Evolutionary conservation across 768 basidiomycete species (phyloP).

Genomic region (Kwoniella newhampshirensis): DNA sequence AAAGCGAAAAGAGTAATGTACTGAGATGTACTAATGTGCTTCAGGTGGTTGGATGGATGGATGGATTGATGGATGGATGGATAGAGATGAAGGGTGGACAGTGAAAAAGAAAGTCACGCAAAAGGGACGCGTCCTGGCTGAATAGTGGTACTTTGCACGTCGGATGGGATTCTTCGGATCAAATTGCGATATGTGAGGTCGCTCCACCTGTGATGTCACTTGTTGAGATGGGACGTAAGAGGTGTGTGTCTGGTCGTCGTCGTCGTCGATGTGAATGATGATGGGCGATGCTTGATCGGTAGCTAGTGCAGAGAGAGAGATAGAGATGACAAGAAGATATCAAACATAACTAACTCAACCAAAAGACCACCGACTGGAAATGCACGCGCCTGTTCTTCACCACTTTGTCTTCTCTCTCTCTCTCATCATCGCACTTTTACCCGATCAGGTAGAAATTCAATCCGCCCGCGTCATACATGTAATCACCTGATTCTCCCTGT

Average conservation of each 20-base stretch:
- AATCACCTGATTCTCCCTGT: neutral
- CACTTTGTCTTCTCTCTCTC: too few species aligned
- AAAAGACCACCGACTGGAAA: too few species aligned
- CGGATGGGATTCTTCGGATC: constrained; percentile 6
- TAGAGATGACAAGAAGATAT: too few species aligned
- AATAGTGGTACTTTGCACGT: constrained; percentile 5
- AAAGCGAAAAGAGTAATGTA: too few species aligned
- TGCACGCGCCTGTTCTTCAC: constrained; percentile 10
- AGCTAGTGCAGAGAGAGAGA: neutral
- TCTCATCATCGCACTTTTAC: neutral
- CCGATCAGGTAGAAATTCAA: constrained; percentile 6
- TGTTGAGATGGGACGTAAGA: neutral
- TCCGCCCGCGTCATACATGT: constrained; percentile 8
- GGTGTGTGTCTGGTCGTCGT: too few species aligned
- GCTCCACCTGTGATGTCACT: constrained; percentile 20
- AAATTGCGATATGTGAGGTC: too few species aligned
- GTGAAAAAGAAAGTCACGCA: constrained; percentile 9
- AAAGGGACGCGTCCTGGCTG: constrained; percentile 15
- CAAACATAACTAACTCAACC: too few species aligned
- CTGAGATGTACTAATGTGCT: too few species aligned
- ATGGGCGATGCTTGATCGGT: neutral
- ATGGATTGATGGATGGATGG: constrained; percentile 10
- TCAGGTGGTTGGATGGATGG: neutral
- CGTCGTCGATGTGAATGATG: neutral
- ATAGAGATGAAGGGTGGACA: neutral